Evolutionary conservation across 208 protist species (phyloP), one percentile per base, ranked within the genome.

Genomic region (Herpetomonas samuelpessoai): DNA sequence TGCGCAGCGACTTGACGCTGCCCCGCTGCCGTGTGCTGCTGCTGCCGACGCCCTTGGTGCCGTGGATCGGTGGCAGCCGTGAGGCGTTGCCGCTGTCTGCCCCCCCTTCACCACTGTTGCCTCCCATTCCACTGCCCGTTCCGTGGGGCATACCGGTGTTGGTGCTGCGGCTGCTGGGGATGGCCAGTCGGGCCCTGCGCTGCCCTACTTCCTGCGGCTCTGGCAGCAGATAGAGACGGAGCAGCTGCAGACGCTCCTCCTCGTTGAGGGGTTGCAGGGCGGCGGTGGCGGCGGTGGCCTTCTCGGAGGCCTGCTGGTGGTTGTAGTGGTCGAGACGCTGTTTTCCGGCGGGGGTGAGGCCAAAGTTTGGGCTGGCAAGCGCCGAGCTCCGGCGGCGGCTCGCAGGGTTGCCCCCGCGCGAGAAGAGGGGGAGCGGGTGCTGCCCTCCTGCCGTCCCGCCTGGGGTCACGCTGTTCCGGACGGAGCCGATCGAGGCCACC

Each of bases 221-320:
- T 0, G 81, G 81, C 18, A 81, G 69, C 1, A 93, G 69, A 30
- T 83, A 88, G 46, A 79, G 65, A 21, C 49, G 45, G 24, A 93
- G 71, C 1, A 81, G 69, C 63, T 75, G 63, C 51, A 87, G 39
- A 66, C 86, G 83, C 51, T 81, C 67, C 47, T 85, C 78, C 12
- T 81, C 68, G 14, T 68, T 79, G 12, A 73, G 59, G 45, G 73
- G 68, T 12, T 39, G 45, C 9, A 58, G 45, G 27, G 46, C 18
- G 14, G 39, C 47, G 0, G 50, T 22, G 25, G 28, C 12, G 58
- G 22, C 53, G 58, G 26, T 62, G n/a, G 16, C 22, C 38, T 10
- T 70, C 65, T 2, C 41, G 56, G 2, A 57, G 64, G 9, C 27
- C 14, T 41, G 24, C 4, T 58, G 9, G 19, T 41, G 53, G 18